phyloP scores from a whole-genome alignment of 495 filamentous ascomycete genomes.

The Penicillium flavigenum region DNA sequence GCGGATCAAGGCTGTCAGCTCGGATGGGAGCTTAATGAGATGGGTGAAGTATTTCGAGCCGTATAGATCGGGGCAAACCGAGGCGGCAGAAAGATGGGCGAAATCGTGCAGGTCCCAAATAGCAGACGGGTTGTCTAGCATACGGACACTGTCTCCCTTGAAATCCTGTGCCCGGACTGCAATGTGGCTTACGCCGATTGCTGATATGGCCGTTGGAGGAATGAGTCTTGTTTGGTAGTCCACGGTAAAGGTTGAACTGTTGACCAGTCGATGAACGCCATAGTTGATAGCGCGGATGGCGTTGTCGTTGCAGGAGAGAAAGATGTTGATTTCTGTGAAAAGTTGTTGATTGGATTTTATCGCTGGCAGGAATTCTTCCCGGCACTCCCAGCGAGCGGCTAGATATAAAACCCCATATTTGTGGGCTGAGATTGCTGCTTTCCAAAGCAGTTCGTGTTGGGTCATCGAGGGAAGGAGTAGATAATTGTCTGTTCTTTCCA shows the following conservation, averaged over 20 bases:
- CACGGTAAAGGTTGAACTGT: neutral
- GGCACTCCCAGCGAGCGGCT: neutral
- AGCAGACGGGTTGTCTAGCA: neutral
- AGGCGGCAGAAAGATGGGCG: neutral
- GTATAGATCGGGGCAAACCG: neutral
- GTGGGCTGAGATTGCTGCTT: neutral
- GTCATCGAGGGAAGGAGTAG: neutral
- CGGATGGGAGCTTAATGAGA: neutral
- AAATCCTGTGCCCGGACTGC: neutral
- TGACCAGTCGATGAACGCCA: neutral
- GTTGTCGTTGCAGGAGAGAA: neutral
- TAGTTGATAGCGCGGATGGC: neutral
- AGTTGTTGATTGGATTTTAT: neutral
- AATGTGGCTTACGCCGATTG: neutral
- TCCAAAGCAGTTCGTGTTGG: neutral
- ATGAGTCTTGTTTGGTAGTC: neutral
- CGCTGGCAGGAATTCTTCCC: neutral
- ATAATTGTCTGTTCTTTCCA: neutral
- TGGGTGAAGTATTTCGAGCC: neutral
- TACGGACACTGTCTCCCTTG: neutral
- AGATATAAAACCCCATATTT: neutral
- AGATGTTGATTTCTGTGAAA: neutral
- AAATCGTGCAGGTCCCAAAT: neutral
- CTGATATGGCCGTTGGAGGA: neutral
- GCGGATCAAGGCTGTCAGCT: neutral